These are phyloP conservation scores for Cicer judaicum DNA, from an alignment of 306 rosid genomes.

Conservation along the genomic window DNA sequence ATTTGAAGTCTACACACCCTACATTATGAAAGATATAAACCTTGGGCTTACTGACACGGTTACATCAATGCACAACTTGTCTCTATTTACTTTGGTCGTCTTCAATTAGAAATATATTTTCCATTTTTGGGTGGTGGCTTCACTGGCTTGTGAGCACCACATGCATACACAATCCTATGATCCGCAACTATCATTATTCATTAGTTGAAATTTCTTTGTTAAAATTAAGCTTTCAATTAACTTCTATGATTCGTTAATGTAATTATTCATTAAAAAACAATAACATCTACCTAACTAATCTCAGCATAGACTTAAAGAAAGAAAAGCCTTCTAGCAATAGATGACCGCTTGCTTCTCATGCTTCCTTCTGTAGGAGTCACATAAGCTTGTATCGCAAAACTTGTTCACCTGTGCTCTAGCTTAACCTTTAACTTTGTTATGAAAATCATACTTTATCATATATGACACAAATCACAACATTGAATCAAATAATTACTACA, in stretches of 20 bases:
- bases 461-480: no score
- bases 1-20: neutral
- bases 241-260: neutral
- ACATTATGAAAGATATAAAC: no score
- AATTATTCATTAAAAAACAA: neutral
- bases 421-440: no score
- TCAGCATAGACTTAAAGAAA: neutral
- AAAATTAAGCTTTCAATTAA: neutral
- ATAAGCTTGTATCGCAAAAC: neutral
- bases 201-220: neutral
- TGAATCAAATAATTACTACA: no score
- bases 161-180: neutral
- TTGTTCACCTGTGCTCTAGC: neutral
- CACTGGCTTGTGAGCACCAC: neutral
- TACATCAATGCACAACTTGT: neutral
- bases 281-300: neutral
- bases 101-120: neutral
- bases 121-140: neutral
- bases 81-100: neutral
- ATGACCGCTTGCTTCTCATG: neutral
- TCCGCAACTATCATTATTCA: neutral
- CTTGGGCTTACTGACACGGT: no score
- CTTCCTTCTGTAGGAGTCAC: neutral
- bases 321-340: neutral
- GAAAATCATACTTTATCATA: no score